Evolutionary conservation across 352 stramenopile genomes (phyloP), one percentile per base, ranked within the genome.

Genomic region (Saprolegnia diclina): DNA sequence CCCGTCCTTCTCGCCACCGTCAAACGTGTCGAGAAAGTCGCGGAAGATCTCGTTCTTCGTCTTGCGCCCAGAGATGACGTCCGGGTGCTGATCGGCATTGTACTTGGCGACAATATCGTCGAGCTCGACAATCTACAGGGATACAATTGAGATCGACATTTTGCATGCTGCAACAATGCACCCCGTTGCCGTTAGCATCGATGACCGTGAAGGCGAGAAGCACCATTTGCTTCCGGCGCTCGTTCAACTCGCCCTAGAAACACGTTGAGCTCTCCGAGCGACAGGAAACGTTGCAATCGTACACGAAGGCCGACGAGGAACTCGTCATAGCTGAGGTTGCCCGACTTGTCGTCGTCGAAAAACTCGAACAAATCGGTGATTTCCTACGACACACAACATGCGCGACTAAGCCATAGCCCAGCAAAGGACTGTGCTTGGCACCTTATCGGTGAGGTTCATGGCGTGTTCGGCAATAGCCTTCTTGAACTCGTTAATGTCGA

Each of bases 11-110:
- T 92, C 80, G n/a, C 79, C 80, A n/a, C 83, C 83, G 66, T 96
- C 88, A 54, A 94, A 94, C 21, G 81, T 92, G 67, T 94, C 85
- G 5, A 96, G 65, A 66, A 96, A 95, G 52, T 96, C 88, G 11
- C 80, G 72, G 19, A 96, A 75, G 35, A 93, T 77, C 18, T 94
- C 72, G 57, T 92, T 79, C 67, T 78, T 76, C 5, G 81, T 91
- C 72, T 88, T 87, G 50, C 75, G 74, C 29, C 88, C 83, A 44
- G 79, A 71, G 24, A 96, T 71, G 29, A 97, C 90, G 16, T 90
- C 87, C 4, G 91, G 91, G 72, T 97, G 89, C 72, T 92, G 68
- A 48, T 82, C 81, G 0, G 85, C 89, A 37, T 77, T 85, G 76
- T 97, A 97, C 65, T 82, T 87, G 19, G 26, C 59, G 65, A 84